Evolutionary conservation across 768 basidiomycete genomes (phyloP), one percentile per base, ranked within the genome.

Genomic region (Lepiota brunneoincarnata): DNA sequence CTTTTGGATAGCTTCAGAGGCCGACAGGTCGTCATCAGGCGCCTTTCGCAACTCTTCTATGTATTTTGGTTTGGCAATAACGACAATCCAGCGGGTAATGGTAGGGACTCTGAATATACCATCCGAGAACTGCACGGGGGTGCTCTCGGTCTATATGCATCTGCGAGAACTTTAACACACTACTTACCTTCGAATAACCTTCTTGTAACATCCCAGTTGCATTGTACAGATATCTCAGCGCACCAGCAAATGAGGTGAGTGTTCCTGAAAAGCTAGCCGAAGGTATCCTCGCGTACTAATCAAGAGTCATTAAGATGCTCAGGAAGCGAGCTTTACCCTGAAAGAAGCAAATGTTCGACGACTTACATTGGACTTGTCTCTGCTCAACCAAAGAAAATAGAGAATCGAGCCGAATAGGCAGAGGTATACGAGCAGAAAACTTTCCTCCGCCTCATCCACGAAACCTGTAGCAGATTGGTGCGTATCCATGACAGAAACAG

Each of bases 11-110:
- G 66, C 67, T 31, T 66, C 70, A 0, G 23, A 1, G 15, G 72
- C 62, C 6, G 76, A 77, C 15, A 80, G 58, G 4, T 59, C 58
- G 23, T 71, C 69, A 18, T 77, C 75, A 0, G 72, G 59, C 3
- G 72, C 70, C 45, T 66, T 74, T 14, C 66, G 61, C 15, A 80
- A 17, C 42, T 80, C 78, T 9, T 78, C 70, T 40, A 76, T 60
- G 4, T 69, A 55, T 20, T 63, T 54, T 0, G 58, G 61, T 10
- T 63, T 63, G 12, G 62, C 61, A 0, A 75, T 42, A n/a, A 82
- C 42, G 35, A 81, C 69, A 0, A 63, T 52, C 80, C 80, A 81
- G 7, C 45, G 53, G 2, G 53, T 41, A 11, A 54, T 15, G 1
- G 57, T 56, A 2, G 65, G 60, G 2, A 67, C 20, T 50, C 63